Base-by-base conservation (phyloP, 805 yeast species). In the Barnettozyma sp. region DNA sequence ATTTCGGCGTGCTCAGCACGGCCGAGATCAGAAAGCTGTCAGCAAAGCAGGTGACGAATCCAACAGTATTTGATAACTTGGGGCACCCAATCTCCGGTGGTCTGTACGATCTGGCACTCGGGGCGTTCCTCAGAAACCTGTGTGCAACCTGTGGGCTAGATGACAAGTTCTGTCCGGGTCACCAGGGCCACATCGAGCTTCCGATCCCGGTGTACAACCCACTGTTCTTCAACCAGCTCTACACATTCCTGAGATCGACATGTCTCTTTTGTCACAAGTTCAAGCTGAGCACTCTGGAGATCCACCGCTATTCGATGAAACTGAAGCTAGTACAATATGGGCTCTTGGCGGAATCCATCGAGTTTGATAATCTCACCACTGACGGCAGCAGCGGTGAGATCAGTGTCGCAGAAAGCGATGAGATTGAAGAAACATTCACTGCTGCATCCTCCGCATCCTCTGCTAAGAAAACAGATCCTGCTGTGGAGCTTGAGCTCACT, bases 141-240 rank as follows among this genome's bases (percentile, higher is more conserved):
- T 63, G 99, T 73, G 72, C 92, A 16, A 90, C 97, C 1, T 92
- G 99, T 73, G 96, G 97, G 14, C 68, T 90, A 43, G 95, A 88
- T 57, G 97, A 90, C 49, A 78, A 82, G 55, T 79, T 76, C 50
- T 92, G 99, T 66, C 97, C 97, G 4, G 99, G 99, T 31, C 99
- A 92, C 60, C 86, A 87, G 60, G 99, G 99, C 42, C 98, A 92
- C 60, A 87, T 92, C 45, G 97, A 90, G 58, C 71, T 92, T 45
- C 99, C 99, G 6, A 80, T 87, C 27, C 95, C 97, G 4, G 94
- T 85, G 29, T 92, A 86, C 68, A 90, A 86, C 57, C 97, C 99
- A 14, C 63, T 92, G 49, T 92, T 94, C 54, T 92, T 94, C 75
- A 76, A 78, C 54, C 97, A 90, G 62, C 67, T 92, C 70, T 92